Evolutionary conservation across 2,329 filamentous ascomycete genomes (phyloP).

Genomic region (Calonectria ilicicola): DNA sequence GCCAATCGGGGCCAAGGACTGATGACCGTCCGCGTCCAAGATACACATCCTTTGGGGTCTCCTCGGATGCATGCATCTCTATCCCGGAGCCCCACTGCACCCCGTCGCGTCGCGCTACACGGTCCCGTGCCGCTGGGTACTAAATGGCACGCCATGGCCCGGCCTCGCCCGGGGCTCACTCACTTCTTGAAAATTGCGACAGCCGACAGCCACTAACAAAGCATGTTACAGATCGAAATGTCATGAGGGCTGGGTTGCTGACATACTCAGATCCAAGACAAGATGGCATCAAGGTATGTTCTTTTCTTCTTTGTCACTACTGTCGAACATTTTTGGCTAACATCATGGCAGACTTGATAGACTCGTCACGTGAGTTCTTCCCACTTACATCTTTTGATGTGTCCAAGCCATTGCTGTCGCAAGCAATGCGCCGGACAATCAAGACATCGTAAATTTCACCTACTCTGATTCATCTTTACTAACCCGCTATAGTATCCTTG

Average conservation of each 20-base stretch:
- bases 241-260: slow-evolving; percentile 39
- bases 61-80: slow-evolving; percentile 43
- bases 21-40: slow-evolving; percentile 24
- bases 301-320: background rate
- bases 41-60: slow-evolving; percentile 15
- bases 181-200: slow-evolving; percentile 22
- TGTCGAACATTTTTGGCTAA: too few relatives aligned
- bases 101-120: slow-evolving; percentile 45
- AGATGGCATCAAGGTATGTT: slow-evolving; percentile 68
- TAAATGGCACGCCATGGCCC: slow-evolving; percentile 26
- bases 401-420: background rate
- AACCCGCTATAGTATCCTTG: slow-evolving; percentile 76
- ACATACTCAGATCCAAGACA: slow-evolving; percentile 49
- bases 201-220: slow-evolving; percentile 28
- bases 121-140: slow-evolving; percentile 39
- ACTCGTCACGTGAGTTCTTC: slow-evolving; percentile 81
- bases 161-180: slow-evolving; percentile 11
- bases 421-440: background rate
- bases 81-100: slow-evolving; percentile 39
- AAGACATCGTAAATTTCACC: background rate
- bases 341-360: slow-evolving; percentile 75
- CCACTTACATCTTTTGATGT: background rate
- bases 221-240: slow-evolving; percentile 40
- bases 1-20: slow-evolving; percentile 23
- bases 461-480: slow-evolving; percentile 6